Evolutionary conservation across 768 basidiomycete genomes (phyloP).

Genomic region (Boletales sp.): DNA sequence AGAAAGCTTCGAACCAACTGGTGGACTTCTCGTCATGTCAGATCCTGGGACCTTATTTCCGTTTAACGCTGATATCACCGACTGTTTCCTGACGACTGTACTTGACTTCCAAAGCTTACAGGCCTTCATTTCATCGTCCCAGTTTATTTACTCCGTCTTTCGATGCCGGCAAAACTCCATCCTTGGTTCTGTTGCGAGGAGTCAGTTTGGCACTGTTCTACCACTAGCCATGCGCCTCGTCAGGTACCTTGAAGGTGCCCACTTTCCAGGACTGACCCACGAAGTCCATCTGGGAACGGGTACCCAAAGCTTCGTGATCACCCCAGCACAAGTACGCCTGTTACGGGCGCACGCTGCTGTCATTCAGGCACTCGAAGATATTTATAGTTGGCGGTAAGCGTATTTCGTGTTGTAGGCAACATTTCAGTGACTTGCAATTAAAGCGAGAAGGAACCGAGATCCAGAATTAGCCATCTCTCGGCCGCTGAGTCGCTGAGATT

Average conservation of each 20-base stretch:
- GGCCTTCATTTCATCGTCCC: constrained; percentile 26
- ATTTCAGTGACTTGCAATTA: background rate
- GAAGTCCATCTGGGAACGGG: constrained; percentile 9
- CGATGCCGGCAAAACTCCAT: constrained; percentile 29
- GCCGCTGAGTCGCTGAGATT: constrained; percentile 30
- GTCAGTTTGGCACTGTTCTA: constrained; percentile 28
- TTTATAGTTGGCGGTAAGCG: constrained; percentile 39
- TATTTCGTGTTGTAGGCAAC: background rate
- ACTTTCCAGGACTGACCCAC: constrained; percentile 1
- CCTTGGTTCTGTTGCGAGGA: constrained; percentile 27
- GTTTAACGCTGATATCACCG: constrained; percentile 29
- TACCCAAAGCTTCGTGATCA: constrained; percentile 6
- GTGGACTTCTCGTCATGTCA: constrained; percentile 1
- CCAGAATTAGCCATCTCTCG: constrained; percentile 27
- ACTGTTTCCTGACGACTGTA: constrained; percentile 24
- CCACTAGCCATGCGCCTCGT: constrained; percentile 29
- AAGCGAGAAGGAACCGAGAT: constrained; percentile 38
- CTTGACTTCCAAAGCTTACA: constrained; percentile 29
- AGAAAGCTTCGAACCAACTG: background rate
- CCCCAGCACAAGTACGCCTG: constrained; percentile 16
- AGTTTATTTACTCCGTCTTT: constrained; percentile 30
- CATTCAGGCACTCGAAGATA: constrained; percentile 31
- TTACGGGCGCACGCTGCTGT: constrained; percentile 24
- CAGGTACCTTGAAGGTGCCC: constrained; percentile 9
- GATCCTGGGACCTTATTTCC: background rate